Evolutionary conservation across 2,329 filamentous ascomycete species (phyloP).

Genomic region (Metarhizium brunneum): DNA sequence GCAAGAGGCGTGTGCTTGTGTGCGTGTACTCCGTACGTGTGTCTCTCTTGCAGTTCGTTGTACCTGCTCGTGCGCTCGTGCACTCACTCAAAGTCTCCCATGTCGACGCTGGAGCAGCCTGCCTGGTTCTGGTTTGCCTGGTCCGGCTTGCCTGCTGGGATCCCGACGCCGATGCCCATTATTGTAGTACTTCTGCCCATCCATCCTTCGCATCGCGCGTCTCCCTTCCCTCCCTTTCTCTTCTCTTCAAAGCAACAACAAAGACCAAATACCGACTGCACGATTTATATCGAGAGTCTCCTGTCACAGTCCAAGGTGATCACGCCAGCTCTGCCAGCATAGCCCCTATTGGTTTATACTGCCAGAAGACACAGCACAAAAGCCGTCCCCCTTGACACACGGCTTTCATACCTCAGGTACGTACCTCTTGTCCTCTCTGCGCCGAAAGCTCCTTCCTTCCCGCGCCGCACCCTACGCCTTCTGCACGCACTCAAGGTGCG

Average conservation of each 20-base stretch:
- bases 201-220: conserved; percentile 19
- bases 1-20: too few species aligned
- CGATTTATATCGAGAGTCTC: conserved; percentile 44
- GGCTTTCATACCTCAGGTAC: conserved; percentile 24
- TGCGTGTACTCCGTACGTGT: not conserved
- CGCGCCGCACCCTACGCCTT: not conserved
- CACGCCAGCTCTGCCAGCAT: conserved; percentile 38
- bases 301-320: conserved; percentile 52
- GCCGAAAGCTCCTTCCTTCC: not conserved
- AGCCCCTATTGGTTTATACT: conserved; percentile 17
- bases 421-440: conserved; percentile 12
- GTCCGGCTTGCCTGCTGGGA: not conserved
- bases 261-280: conserved; percentile 40
- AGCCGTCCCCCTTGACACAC: conserved; percentile 14
- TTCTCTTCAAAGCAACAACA: conserved; percentile 38
- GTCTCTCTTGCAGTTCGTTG: not conserved
- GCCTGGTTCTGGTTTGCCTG: not conserved
- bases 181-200: conserved; percentile 15
- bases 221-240: conserved; percentile 25
- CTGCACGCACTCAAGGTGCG: not conserved
- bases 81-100: not conserved
- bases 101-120: too few species aligned
- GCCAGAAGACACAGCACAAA: conserved; percentile 13
- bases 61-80: not conserved
- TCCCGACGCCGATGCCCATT: conserved; percentile 12